Evolutionary conservation across 2,329 filamentous ascomycete genomes (phyloP).

Genomic region (Trichoderma semiorbis): DNA sequence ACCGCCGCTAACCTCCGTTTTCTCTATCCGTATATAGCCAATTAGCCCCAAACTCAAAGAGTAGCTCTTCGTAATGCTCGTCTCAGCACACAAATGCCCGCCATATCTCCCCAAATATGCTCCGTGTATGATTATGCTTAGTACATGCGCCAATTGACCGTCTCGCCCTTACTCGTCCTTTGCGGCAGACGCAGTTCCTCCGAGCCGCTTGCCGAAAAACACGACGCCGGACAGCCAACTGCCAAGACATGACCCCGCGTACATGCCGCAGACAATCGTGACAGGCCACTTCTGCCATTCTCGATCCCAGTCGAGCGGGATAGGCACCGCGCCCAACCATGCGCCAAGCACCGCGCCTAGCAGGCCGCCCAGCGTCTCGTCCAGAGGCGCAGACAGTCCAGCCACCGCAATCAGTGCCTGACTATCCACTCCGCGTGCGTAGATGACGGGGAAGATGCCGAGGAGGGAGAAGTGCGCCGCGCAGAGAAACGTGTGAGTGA

Average conservation of each 20-base stretch:
- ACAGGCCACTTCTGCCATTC: constrained; percentile 99
- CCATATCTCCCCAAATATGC: neutral
- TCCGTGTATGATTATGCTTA: neutral
- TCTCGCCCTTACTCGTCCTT: constrained; percentile 30
- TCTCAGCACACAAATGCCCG: neutral
- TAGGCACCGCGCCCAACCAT: constrained; percentile 92
- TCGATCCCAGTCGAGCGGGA: constrained; percentile 97
- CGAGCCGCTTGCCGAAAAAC: constrained; percentile 45
- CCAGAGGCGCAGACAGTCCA: constrained; percentile 66
- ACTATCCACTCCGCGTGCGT: constrained; percentile 75
- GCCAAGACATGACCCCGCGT: constrained; percentile 72
- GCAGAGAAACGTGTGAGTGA: constrained; percentile 72
- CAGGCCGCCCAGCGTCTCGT: constrained; percentile 79
- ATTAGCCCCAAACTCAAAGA: constrained; percentile 1
- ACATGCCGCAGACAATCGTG: constrained; percentile 80
- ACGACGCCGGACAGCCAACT: constrained; percentile 57
- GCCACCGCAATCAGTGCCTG: constrained; percentile 68
- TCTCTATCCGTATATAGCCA: constrained; percentile 11
- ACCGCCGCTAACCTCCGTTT: neutral
- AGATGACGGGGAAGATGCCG: constrained; percentile 75
- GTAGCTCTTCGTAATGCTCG: neutral
- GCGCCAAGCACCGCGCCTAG: constrained; percentile 77
- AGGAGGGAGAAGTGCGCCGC: constrained; percentile 80
- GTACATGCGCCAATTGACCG: neutral
- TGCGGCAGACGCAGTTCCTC: constrained; percentile 9